Evolutionary conservation across 2,329 filamentous ascomycete genomes (phyloP).

Genomic region (Zymoseptoria ardabiliae): DNA sequence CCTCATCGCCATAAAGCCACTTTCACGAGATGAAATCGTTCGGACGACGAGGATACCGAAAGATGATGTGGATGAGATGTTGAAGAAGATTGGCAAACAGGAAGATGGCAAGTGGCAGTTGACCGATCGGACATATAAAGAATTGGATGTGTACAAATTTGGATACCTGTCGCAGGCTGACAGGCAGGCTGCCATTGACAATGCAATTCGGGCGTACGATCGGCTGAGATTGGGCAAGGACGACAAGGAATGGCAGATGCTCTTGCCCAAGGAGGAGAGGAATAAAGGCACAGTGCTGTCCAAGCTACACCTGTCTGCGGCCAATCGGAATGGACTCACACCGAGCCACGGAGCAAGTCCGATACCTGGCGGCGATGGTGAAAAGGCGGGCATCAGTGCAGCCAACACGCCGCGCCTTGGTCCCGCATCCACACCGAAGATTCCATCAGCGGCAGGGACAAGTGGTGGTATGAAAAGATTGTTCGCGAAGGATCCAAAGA

Average conservation of each 20-base stretch:
- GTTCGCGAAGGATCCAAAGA: constrained; percentile 38
- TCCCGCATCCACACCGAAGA: constrained; percentile 21
- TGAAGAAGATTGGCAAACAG: constrained; percentile 47
- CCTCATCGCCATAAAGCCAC: constrained; percentile 48
- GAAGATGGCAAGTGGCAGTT: constrained; percentile 48
- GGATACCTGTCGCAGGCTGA: constrained; percentile 50
- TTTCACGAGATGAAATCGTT: constrained; percentile 41
- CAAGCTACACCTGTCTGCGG: constrained; percentile 45
- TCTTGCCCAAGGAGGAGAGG: constrained; percentile 54
- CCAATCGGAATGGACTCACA: constrained; percentile 18
- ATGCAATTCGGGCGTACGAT: constrained; percentile 57
- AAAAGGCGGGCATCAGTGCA: constrained; percentile 17
- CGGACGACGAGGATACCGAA: constrained; percentile 42
- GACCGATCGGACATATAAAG: constrained; percentile 52
- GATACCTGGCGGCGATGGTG: constrained; percentile 17
- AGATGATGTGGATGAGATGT: constrained; percentile 41
- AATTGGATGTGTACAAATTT: constrained; percentile 56
- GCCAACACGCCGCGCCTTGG: constrained; percentile 24
- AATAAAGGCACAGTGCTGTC: constrained; percentile 56
- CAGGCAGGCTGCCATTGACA: constrained; percentile 53
- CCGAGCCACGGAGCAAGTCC: constrained; percentile 26
- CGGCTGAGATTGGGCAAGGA: constrained; percentile 52
- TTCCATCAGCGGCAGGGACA: constrained; percentile 23
- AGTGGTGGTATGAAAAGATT: constrained; percentile 32
- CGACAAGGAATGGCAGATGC: constrained; percentile 55